Evolutionary conservation across 1,284 basidiomycete species (phyloP).

Genomic region (Cutaneotrichosporon sp.): DNA sequence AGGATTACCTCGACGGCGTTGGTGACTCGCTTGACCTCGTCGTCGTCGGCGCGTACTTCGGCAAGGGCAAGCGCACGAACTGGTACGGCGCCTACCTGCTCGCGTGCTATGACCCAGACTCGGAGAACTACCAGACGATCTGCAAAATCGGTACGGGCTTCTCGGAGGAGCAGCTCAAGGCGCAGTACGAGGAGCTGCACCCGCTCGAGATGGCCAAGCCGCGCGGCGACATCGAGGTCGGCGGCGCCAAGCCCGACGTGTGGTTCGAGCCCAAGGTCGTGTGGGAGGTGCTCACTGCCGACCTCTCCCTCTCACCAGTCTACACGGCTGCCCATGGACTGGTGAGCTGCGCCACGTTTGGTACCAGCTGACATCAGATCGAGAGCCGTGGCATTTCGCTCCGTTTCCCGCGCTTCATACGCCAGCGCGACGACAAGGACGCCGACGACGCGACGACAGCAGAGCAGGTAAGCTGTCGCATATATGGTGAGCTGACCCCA

Average conservation of each 20-base stretch:
- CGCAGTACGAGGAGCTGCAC: slow-evolving; percentile 80
- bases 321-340: slow-evolving; percentile 96
- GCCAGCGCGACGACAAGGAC: slow-evolving; percentile 87
- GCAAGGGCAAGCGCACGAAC: slow-evolving; percentile 95
- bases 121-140: slow-evolving; percentile 90
- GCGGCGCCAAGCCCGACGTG: slow-evolving; percentile 87
- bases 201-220: slow-evolving; percentile 63
- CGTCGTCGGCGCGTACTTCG: slow-evolving; percentile 94
- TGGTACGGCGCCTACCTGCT: slow-evolving; percentile 95
- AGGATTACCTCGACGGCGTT: slow-evolving; percentile 94
- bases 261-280: slow-evolving; percentile 96
- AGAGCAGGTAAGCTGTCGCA: slow-evolving; percentile 61
- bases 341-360: slow-evolving; percentile 58
- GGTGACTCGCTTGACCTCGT: slow-evolving; percentile 97
- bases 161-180: slow-evolving; percentile 82
- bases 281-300: slow-evolving; percentile 98
- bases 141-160: slow-evolving; percentile 99
- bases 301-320: slow-evolving; percentile 92
- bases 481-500: slow-evolving; percentile 44
- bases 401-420: slow-evolving; percentile 92
- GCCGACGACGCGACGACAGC: slow-evolving; percentile 89
- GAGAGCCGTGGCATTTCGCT: slow-evolving; percentile 89
- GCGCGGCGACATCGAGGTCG: slow-evolving; percentile 77
- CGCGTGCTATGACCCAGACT: slow-evolving; percentile 88
- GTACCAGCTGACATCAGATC: slow-evolving; percentile 57